Base-by-base conservation (phyloP, 805 yeast species). In the Kluyveromyces dobzhanskii region DNA sequence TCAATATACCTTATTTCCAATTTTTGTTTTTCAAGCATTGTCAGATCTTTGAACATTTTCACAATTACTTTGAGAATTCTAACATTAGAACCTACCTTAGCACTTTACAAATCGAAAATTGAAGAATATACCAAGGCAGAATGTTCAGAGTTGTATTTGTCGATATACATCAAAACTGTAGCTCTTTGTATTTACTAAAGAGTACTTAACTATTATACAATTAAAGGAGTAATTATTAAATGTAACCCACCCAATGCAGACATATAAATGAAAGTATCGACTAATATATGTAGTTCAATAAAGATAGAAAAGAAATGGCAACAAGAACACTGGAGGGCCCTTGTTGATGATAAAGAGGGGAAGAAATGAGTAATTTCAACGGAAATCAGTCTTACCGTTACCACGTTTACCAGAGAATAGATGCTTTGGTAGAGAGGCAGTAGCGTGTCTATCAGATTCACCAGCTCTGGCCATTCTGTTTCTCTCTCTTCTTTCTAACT, bases 401-500 rank as follows among this genome's bases (percentile, higher is more conserved):
- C 97, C 94, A 69, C 98, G 80, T 75, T 92, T 92, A 68, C 99
- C 99, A 54, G 86, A 69, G 71, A 82, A 84, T 74, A 92, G 72
- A 68, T 92, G 98, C 71, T 88, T 90, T 47, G 97, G 95, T 68
- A 85, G 65, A 45, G 85, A 69, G 38, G 84, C 92, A 39, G 87
- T 75, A 42, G 77, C 70, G 62, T 86, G 95, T 66, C 97, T 80
- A 67, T 92, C 99, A 57, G 85, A 83, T 70, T 92, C 99, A 70
- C 97, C 96, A 49, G 78, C 83, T 66, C 94, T 80, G 31, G 97
- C 96, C 57, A 71, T 65, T 70, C 88, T 80, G 67, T 88, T 85
- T 70, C 97, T 79, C 59, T 84, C 94, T 67, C 95, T 80, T 76
- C 95, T 85, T 64, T 85, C 88, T 53, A 85, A 63, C 71, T 87